Evolutionary conservation across 768 basidiomycete species (phyloP), one percentile per base, ranked within the genome.

Genomic region (Pleurotus salmoneostramineus): DNA sequence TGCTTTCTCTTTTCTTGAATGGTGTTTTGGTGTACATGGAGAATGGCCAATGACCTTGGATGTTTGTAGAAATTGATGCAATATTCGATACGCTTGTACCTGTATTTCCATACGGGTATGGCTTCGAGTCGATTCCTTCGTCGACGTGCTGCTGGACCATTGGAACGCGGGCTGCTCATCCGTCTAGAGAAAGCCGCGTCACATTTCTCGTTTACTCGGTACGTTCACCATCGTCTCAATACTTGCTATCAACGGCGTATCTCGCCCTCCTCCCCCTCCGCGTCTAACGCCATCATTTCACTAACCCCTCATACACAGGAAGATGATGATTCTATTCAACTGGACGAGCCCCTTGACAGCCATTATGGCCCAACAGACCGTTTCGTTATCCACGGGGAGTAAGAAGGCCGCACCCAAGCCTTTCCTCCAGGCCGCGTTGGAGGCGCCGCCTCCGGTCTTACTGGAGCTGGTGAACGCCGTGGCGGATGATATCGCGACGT

Each of bases 41-140:
- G n/a, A n/a, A n/a, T n/a, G n/a, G n/a, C n/a, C n/a, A n/a, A n/a
- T n/a, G n/a, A n/a, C n/a, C n/a, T n/a, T n/a, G n/a, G n/a, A n/a
- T n/a, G n/a, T n/a, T n/a, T 49, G 27, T 51, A 93, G 91, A 94
- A 94, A 92, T 65, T 93, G 56, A 84, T 94, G 57, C 92, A 94
- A 75, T 94, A 93, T 68, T 81, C 88, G 21, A 82, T 94, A 60
- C 83, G 83, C 48, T 72, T 92, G 51, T 90, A 86, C 68, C 77
- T 93, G 36, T 68, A 89, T 34, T 83, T 91, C 68, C 91, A 94
- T 66, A 71, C 73, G 52, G 76, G 82, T 3, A 48, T 85, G 42
- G 74, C 77, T 5, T 64, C 72, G 32, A 80, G 71, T 56, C 68
- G 76, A 36, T 63, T 87, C 3, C 69, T 88, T 56, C 76, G 82